Evolutionary conservation across 345 rosid species (phyloP).

Genomic region (Hypericum perforatum): DNA sequence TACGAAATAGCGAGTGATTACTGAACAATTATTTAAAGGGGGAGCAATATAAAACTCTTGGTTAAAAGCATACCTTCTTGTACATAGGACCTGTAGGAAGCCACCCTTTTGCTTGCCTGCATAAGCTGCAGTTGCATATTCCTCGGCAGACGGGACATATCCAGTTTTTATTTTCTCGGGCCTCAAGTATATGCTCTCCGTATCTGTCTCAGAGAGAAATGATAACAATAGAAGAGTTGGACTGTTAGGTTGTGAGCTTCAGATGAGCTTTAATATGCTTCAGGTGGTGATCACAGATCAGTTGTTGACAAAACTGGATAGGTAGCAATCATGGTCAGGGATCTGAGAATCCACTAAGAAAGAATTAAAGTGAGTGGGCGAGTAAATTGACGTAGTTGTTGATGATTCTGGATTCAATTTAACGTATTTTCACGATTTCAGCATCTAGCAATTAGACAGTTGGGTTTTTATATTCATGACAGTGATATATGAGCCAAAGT

Average conservation of each 20-base stretch:
- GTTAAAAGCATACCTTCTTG: constrained; percentile 41
- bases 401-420: too few species aligned
- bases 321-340: too few species aligned
- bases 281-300: background rate
- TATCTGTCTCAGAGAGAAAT: constrained; percentile 32
- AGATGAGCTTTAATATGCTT: background rate
- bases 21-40: background rate
- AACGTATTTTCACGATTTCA: too few species aligned
- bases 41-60: background rate
- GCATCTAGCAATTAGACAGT: too few species aligned
- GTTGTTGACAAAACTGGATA: too few species aligned
- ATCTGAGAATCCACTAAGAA: too few species aligned
- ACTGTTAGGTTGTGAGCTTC: background rate
- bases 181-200: constrained; percentile 91
- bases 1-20: constrained; percentile 14
- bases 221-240: background rate
- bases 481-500: too few species aligned
- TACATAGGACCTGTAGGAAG: constrained; percentile 65
- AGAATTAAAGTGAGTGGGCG: too few species aligned
- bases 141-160: constrained; percentile 77
- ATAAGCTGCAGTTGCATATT: constrained; percentile 90
- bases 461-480: too few species aligned
- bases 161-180: constrained; percentile 72
- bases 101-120: constrained; percentile 76
- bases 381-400: too few species aligned